These are phyloP conservation scores for Mycosarcoma maydis DNA, from an alignment of 1,284 basidiomycete genomes.

Conservation along the genomic window DNA sequence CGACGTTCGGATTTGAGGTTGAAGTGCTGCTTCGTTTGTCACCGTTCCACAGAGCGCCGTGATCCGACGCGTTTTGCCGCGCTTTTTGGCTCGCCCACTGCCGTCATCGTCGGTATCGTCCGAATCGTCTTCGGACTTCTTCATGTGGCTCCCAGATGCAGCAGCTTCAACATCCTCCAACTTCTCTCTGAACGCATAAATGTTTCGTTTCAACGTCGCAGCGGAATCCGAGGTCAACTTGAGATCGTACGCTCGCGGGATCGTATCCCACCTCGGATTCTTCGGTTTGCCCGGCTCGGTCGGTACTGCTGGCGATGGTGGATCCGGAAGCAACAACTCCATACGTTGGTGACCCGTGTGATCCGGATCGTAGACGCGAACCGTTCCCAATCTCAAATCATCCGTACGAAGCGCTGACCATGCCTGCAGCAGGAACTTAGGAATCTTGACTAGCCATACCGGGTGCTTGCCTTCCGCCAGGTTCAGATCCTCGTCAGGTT, in stretches of 20 bases:
- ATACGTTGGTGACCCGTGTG: constrained; percentile 59
- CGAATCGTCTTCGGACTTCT: constrained; percentile 23
- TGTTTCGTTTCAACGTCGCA: constrained; percentile 47
- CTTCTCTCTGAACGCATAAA: constrained; percentile 62
- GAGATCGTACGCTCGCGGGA: constrained; percentile 60
- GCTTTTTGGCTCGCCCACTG: constrained; percentile 17
- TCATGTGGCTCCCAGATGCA: constrained; percentile 6
- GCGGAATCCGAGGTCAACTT: constrained; percentile 54
- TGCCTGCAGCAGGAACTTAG: constrained; percentile 70
- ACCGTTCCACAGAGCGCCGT: constrained; percentile 58
- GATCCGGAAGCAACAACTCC: constrained; percentile 60
- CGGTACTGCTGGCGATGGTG: constrained; percentile 51
- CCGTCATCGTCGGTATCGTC: constrained; percentile 22
- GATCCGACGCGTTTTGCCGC: constrained; percentile 24
- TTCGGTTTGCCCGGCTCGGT: constrained; percentile 21
- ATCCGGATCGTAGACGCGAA: constrained; percentile 69
- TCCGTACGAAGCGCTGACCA: constrained; percentile 69
- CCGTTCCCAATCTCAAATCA: constrained; percentile 69
- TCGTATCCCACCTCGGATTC: constrained; percentile 34
- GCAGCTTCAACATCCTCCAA: constrained; percentile 26
- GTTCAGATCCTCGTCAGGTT: constrained; percentile 64
- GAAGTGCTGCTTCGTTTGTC: constrained; percentile 61
- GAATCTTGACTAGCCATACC: constrained; percentile 68
- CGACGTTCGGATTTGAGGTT: constrained; percentile 53
- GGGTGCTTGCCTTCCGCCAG: constrained; percentile 48